Percentiles rank a stretch among this genome's conserved stretches.
These are phyloP conservation scores for Hymenoscyphus occultus DNA, from an alignment of 2,329 filamentous ascomycete genomes.

Conservation along the genomic window DNA sequence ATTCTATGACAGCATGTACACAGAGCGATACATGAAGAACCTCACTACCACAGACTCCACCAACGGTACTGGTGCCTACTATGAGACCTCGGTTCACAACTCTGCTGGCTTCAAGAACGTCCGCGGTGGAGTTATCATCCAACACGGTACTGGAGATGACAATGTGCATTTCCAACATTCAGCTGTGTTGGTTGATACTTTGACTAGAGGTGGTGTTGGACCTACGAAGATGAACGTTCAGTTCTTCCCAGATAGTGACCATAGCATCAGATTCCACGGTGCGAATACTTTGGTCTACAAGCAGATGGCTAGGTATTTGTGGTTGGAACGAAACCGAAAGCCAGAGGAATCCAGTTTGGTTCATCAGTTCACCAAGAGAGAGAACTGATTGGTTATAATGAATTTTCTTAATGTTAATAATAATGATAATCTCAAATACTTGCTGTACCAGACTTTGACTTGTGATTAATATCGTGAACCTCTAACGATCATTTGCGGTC, in stretches of 20 bases:
- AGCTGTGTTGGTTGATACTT: constrained; percentile 58
- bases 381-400: not conserved
- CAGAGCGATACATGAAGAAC: constrained; percentile 70
- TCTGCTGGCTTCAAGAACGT: constrained; percentile 60
- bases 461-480: not conserved
- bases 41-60: constrained; percentile 41
- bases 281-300: constrained; percentile 57
- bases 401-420: not conserved
- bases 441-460: not conserved
- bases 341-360: constrained; percentile 28
- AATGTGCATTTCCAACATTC: constrained; percentile 70
- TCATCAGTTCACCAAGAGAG: constrained; percentile 23
- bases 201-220: constrained; percentile 57
- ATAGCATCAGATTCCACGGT: constrained; percentile 57
- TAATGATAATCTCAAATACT: not conserved
- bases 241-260: constrained; percentile 64
- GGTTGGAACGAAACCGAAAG: constrained; percentile 55
- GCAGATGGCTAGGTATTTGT: constrained; percentile 59
- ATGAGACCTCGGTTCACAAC: constrained; percentile 56
- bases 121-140: constrained; percentile 57
- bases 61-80: constrained; percentile 54
- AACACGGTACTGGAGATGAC: constrained; percentile 67
- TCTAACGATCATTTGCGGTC: too few relatives aligned
- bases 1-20: constrained; percentile 70
- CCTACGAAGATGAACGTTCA: constrained; percentile 61